A percentile compares a stretch with the other conserved stretches of the same genome.
Evolutionary conservation across 169 alveolate species (phyloP).

Genomic region (Eimeria maxima): DNA sequence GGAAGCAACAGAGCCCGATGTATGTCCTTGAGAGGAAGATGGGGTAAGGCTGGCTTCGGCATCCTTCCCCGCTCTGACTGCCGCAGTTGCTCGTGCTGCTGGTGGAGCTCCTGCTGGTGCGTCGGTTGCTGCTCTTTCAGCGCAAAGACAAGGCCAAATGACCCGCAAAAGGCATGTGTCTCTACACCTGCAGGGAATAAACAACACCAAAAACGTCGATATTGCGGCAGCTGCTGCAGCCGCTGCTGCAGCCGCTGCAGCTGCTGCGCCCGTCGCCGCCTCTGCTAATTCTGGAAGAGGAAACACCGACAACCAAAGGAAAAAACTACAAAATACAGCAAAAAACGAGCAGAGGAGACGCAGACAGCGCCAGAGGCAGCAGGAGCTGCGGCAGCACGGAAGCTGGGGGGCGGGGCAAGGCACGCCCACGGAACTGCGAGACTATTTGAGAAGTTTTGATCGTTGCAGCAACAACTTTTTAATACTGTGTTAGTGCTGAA

Average conservation of each 20-base stretch:
- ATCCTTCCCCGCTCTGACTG: constrained; percentile 7
- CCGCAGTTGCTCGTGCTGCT: background rate
- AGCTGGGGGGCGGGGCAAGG: constrained; percentile 59
- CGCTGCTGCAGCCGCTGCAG: constrained; percentile 44
- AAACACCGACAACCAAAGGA: background rate
- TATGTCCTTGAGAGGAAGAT: constrained; percentile 51
- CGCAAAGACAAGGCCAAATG: background rate
- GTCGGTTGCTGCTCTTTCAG: background rate
- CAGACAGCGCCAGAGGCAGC: background rate
- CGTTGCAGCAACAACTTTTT: background rate
- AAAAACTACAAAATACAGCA: background rate
- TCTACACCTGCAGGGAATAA: constrained; percentile 37
- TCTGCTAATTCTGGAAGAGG: background rate
- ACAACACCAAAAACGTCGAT: background rate
- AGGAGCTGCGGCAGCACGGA: background rate
- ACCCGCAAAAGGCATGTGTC: constrained; percentile 17
- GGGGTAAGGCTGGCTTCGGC: constrained; percentile 58
- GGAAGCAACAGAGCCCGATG: constrained; percentile 36
- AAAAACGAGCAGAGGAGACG: background rate
- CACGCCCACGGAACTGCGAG: background rate
- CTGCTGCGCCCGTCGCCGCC: constrained; percentile 25
- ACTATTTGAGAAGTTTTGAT: no score
- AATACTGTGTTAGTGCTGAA: background rate
- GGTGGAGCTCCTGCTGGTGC: constrained; percentile 3
- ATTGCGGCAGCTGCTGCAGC: constrained; percentile 18